Evolutionary conservation across 208 protist genomes (phyloP), one percentile per base, ranked within the genome.

Genomic region (Herpetomonas tarakana): DNA sequence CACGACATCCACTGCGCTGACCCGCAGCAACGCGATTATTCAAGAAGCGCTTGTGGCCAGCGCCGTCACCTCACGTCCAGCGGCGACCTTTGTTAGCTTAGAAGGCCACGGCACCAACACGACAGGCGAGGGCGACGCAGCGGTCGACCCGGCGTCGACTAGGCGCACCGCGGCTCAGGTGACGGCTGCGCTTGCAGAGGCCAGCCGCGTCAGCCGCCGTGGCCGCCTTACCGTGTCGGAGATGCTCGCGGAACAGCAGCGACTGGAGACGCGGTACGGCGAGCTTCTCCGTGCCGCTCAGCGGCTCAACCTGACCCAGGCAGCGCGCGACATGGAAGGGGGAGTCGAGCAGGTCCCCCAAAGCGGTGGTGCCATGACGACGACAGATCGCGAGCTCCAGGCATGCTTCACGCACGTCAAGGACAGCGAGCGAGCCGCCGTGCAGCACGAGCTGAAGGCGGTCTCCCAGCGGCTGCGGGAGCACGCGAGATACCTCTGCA

Each of bases 221-320:
- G 83, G 83, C n/a, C 84, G 85, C 7, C 71, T 76, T 26, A 88
- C 85, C 14, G 92, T 97, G 24, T 76, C 83, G 3, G 75, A 92
- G 57, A 58, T 95, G 25, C 67, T 97, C 28, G 71, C 59, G 11
- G 86, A 90, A 65, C 92, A 94, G 58, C 77, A 78, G 25, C 46
- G 49, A 19, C 72, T 97, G 28, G 92, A 97, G 73, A 46, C 41
- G 27, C 79, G 83, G 27, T 97, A 97, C 66, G 83, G 84, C 2
- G 86, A 92, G 62, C 78, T 97, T 2, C 68, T 97, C 1, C 67
- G 52, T 0, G 75, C 78, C 22, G 87, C 90, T 24, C 90, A 86
- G 51, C 55, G 64, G 39, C 49, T 96, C 16, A 76, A 76, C 52
- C 25, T 38, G 51, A 16, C 16, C 31, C 9, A 3, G 21, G 24